Conservation (phyloP, 2,329 filamentous ascomycete species). For the Incumbomyces lentus region DNA sequence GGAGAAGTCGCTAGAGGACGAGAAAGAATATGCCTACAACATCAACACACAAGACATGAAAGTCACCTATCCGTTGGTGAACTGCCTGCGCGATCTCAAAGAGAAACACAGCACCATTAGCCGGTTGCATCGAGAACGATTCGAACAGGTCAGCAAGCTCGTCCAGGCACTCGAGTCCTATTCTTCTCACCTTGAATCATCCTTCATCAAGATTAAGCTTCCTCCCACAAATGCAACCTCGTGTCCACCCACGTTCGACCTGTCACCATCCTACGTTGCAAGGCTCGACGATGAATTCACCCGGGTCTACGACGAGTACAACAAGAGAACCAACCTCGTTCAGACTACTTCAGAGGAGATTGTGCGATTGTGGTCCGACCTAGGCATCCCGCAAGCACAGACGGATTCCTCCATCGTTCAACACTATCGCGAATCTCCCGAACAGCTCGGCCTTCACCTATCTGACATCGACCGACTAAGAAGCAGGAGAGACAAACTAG, state of each 20-base stretch:
- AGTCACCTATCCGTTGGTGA: constrained; percentile 71
- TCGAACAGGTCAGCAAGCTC: constrained; percentile 92
- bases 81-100: constrained; percentile 69
- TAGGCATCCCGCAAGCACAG: constrained; percentile 87
- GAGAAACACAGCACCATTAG: constrained; percentile 75
- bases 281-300: constrained; percentile 85
- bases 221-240: constrained; percentile 72
- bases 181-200: constrained; percentile 84
- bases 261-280: constrained; percentile 81
- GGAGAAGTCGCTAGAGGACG: constrained; percentile 78
- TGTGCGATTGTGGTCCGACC: constrained; percentile 89
- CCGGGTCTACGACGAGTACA: constrained; percentile 93
- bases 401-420: constrained; percentile 82
- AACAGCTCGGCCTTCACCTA: constrained; percentile 85
- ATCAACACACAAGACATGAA: constrained; percentile 57
- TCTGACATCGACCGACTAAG: constrained; percentile 68
- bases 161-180: constrained; percentile 91
- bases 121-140: constrained; percentile 79
- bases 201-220: constrained; percentile 74
- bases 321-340: constrained; percentile 65
- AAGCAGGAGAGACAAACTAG: constrained; percentile 66
- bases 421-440: constrained; percentile 77
- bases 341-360: constrained; percentile 69
- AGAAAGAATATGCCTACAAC: constrained; percentile 53
- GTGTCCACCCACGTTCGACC: constrained; percentile 73